These are phyloP conservation scores for Metschnikowia baotianmanensis DNA, from an alignment of 805 yeast genomes.

Conservation along the genomic window DNA sequence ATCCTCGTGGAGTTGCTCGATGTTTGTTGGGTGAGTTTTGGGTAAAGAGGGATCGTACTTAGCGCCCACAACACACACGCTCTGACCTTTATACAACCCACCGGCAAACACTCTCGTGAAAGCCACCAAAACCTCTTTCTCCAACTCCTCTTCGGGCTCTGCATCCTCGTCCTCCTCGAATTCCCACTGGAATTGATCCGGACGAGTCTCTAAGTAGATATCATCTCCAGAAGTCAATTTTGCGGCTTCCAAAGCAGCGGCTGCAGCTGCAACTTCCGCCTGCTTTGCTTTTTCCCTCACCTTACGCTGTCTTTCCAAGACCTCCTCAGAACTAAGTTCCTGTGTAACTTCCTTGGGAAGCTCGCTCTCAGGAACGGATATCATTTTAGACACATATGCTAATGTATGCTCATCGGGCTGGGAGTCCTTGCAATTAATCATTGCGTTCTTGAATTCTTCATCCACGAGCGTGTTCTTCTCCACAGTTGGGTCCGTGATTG, in stretches of 20 bases:
- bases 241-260: slow-evolving; percentile 21
- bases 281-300: slow-evolving; percentile 68
- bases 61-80: slow-evolving; percentile 77
- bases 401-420: slow-evolving; percentile 52
- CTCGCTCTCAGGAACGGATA: slow-evolving; percentile 80
- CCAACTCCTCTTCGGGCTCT: slow-evolving; percentile 43
- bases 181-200: slow-evolving; percentile 44
- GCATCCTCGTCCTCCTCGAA: slow-evolving; percentile 51
- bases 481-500: slow-evolving; percentile 46
- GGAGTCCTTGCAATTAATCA: slow-evolving; percentile 62
- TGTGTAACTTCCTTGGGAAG: slow-evolving; percentile 56
- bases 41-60: slow-evolving; percentile 66
- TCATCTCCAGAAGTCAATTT: slow-evolving; percentile 27
- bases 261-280: slow-evolving; percentile 54
- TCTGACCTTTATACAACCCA: slow-evolving; percentile 69
- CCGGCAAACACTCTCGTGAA: slow-evolving; percentile 91
- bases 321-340: slow-evolving; percentile 49
- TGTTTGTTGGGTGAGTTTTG: slow-evolving; percentile 33
- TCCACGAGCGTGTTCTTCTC: slow-evolving; percentile 43
- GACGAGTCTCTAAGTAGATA: slow-evolving; percentile 24
- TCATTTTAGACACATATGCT: slow-evolving; percentile 86
- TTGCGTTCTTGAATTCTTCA: slow-evolving; percentile 47
- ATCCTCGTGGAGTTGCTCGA: slow-evolving; percentile 52
- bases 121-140: slow-evolving; percentile 73
- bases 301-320: slow-evolving; percentile 57